Base-by-base conservation (phyloP, 2,329 filamentous ascomycete species). In the Clarireedia paspali region DNA sequence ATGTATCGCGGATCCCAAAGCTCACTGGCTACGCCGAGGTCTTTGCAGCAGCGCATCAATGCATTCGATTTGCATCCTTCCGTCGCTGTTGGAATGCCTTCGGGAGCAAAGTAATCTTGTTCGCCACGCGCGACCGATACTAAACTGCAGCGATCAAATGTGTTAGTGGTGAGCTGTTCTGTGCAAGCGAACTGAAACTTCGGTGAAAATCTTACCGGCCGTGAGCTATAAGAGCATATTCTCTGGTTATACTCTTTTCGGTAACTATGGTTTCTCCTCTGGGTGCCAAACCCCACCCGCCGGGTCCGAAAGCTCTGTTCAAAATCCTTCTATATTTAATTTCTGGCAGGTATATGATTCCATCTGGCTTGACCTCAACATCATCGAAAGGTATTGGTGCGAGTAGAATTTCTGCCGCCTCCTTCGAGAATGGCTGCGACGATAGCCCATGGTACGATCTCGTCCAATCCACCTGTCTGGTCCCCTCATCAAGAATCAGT, bases 41-140 rank as follows among this genome's bases (percentile, higher is more conserved):
- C 94, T 76, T 99, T 99, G 78, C 94, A 97, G 80, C 92, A 97
- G 57, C 94, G 88, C 85, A 97, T 95, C 63, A 99, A 79, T 12
- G 94, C 94, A 70, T 99, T 99, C 60, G 91, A 96, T 74, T 96
- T 96, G 79, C 91, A 95, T 53, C 94, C 94, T 74, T 99, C 94
- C 58, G 91, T 91, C 7, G 94, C 91, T 1, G 91, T 96, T 26
- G 94, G 91, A 61, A 99, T 91, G 55, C 88, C 87, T 64, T 96
- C 91, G 36, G 89, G 81, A 64, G 82, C 83, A 74, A 97, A 99
- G 74, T 95, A 99, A 63, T 88, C 83, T 76, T 96, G 92, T 73
- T 97, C 94, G 69, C 94, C 94, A 63, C 94, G 88, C 0, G 94
- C 91, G 64, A 97, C 88, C 27, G 88, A 91, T 46, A 97, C 88